Percentiles rank a stretch among this genome's conserved stretches.
Conservation (phyloP, 768 basidiomycete species). For the Agrocybe praecox region DNA sequence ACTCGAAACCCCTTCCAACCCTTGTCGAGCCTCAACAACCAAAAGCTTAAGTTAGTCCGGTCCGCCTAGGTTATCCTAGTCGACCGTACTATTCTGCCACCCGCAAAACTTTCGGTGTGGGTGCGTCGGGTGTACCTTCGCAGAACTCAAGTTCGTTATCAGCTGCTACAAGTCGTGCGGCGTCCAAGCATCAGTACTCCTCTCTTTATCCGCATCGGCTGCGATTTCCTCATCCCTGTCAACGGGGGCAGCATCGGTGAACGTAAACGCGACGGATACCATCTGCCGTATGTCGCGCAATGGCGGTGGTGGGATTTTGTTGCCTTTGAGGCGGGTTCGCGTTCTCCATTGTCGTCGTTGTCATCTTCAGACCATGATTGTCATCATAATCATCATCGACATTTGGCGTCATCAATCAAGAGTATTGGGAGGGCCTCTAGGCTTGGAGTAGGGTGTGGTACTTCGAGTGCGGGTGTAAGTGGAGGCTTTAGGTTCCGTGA, state of each 20-base stretch:
- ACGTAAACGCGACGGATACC: not conserved
- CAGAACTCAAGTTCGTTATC: not conserved
- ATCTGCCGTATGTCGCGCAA: not conserved
- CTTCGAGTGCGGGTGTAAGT: not conserved
- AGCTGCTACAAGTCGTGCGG: too few species aligned
- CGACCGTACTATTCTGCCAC: constrained; percentile 60
- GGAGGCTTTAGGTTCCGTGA: constrained; percentile 14
- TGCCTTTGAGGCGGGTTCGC: not conserved
- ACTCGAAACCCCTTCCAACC: not conserved
- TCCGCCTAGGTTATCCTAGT: constrained; percentile 51
- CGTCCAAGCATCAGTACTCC: not conserved
- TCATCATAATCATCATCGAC: too few species aligned
- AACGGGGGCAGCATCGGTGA: not conserved
- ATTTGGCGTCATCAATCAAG: too few species aligned
- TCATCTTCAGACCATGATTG: not conserved
- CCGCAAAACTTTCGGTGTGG: constrained; percentile 38
- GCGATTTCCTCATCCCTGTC: not conserved
- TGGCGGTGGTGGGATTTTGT: not conserved
- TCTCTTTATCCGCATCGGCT: not conserved
- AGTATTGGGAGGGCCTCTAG: not conserved
- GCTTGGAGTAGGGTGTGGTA: not conserved
- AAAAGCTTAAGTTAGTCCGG: constrained; percentile 19
- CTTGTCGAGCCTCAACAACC: not conserved
- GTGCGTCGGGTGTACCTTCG: constrained; percentile 9
- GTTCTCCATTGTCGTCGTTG: not conserved